These are phyloP conservation scores for Effrenium voratum DNA, from an alignment of 73 alveolate species.

Conservation along the genomic window DNA sequence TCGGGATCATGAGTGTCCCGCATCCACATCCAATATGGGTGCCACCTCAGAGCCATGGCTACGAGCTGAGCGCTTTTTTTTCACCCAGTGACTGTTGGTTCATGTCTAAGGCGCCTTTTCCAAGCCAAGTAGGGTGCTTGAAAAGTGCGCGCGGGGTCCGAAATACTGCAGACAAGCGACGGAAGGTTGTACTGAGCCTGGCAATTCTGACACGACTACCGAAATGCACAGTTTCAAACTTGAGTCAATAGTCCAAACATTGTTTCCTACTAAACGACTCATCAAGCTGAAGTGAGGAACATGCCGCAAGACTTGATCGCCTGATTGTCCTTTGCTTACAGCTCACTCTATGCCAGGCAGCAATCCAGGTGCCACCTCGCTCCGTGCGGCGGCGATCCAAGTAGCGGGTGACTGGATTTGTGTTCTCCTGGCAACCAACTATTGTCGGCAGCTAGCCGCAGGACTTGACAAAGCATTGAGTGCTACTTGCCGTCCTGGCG, in stretches of 20 bases:
- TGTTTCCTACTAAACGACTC: no score
- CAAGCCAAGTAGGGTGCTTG: no score
- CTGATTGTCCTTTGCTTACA: no score
- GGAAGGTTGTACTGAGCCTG: constrained; percentile 93
- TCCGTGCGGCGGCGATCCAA: constrained; percentile 94
- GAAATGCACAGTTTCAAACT: no score
- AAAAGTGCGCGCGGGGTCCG: no score
- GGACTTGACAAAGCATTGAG: background rate
- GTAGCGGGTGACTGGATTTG: constrained; percentile 93
- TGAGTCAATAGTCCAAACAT: no score
- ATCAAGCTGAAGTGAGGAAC: no score
- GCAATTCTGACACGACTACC: no score
- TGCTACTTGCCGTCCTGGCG: constrained; percentile 43
- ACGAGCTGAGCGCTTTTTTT: background rate
- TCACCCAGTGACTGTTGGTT: no score
- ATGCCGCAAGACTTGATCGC: no score
- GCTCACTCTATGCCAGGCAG: constrained; percentile 29
- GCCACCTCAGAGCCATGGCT: constrained; percentile 32
- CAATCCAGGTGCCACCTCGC: constrained; percentile 94
- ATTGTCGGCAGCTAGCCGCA: background rate
- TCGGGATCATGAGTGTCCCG: constrained; percentile 90
- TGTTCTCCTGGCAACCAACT: constrained; percentile 63
- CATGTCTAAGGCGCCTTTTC: no score
- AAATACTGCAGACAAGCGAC: constrained; percentile 38
- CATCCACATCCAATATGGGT: constrained; percentile 90